Conservation (phyloP, 495 filamentous ascomycete species). For the Polyplosphaeria fusca region DNA sequence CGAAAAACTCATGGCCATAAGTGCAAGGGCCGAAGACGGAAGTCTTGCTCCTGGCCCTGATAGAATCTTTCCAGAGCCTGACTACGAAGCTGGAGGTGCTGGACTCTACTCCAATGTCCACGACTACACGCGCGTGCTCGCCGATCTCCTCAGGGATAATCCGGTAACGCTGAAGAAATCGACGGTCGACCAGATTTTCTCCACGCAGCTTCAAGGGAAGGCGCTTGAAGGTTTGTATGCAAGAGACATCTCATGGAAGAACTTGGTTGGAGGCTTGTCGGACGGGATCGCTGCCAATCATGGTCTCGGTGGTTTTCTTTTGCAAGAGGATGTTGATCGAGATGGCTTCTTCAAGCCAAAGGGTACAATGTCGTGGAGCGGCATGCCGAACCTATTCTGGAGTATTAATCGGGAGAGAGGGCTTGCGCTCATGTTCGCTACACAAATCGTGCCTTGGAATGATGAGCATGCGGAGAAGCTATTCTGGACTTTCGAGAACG, state of each 20-base stretch:
- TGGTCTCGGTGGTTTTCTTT: slow-evolving; percentile 16
- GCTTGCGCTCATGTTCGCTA: slow-evolving; percentile 20
- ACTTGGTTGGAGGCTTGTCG: neutral
- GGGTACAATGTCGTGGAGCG: slow-evolving; percentile 28
- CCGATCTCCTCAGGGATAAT: slow-evolving; percentile 26
- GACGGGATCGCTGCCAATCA: slow-evolving; percentile 12
- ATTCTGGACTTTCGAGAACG: slow-evolving; percentile 13
- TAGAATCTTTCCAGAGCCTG: slow-evolving; percentile 5
- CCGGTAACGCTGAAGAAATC: slow-evolving; percentile 12
- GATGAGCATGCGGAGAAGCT: slow-evolving; percentile 13
- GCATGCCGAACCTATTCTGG: slow-evolving; percentile 28
- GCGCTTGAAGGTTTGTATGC: neutral
- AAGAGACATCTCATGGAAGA: neutral
- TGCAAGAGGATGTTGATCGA: slow-evolving; percentile 13
- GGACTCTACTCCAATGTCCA: slow-evolving; percentile 16
- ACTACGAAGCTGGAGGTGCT: slow-evolving; percentile 17
- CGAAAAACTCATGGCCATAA: slow-evolving; percentile 11
- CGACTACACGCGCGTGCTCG: slow-evolving; percentile 27
- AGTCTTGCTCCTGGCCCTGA: neutral
- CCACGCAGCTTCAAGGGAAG: slow-evolving; percentile 12
- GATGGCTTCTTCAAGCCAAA: slow-evolving; percentile 26
- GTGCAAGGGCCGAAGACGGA: slow-evolving; percentile 9
- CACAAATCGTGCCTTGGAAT: slow-evolving; percentile 22
- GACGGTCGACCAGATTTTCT: slow-evolving; percentile 21
- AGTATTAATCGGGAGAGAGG: slow-evolving; percentile 24